Base-by-base conservation (phyloP, 441 rosid species). In the Adansonia madagascariensis region DNA sequence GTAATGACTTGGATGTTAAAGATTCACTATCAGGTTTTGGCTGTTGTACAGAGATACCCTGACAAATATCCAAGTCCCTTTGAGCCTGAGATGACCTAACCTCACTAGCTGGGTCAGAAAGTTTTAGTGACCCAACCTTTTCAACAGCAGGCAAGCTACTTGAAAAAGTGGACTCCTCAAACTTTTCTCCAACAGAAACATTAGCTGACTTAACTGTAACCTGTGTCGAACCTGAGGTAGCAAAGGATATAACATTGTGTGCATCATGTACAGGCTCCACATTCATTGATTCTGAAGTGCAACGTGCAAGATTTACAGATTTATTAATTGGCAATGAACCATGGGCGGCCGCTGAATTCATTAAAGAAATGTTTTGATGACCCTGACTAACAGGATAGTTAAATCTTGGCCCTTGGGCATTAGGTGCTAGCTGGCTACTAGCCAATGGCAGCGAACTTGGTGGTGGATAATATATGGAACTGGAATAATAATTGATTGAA, bases 381-480 rank as follows among this genome's bases (percentile, higher is more conserved):
- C 86, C 90, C 77, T 94, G 97, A 80, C 74, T 81, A 73, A 85
- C 83, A 11, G 92, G 53, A 80, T 84, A 87, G 74, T 83, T 88
- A 80, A 77, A 86, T 81, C 94, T 91, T 50, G 91, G 80, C 3
- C 84, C 89, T 80, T 91, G 98, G 80, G 93, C 74, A 82, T 82
- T 82, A 27, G 95, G 85, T 6, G 92, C 56, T 66, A 91, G 83
- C 80, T 91, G 98, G 73, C 85, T 80, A 83, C 85, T 83, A 44
- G 91, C 77, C 77, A 90, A 57, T 14, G 98, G 87, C 41, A 86
- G 77, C 74, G 97, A 88, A 76, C 85, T 80, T 15, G 86, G 76
- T 55, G 86, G 69, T 20, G 87, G 87, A 79, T 84, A 93, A 86
- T 83, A 86, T 60, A 89, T 60, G 73, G 88, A 80, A 78, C 83